Evolutionary conservation across 768 basidiomycete genomes (phyloP).

Genomic region (Russula sp.): DNA sequence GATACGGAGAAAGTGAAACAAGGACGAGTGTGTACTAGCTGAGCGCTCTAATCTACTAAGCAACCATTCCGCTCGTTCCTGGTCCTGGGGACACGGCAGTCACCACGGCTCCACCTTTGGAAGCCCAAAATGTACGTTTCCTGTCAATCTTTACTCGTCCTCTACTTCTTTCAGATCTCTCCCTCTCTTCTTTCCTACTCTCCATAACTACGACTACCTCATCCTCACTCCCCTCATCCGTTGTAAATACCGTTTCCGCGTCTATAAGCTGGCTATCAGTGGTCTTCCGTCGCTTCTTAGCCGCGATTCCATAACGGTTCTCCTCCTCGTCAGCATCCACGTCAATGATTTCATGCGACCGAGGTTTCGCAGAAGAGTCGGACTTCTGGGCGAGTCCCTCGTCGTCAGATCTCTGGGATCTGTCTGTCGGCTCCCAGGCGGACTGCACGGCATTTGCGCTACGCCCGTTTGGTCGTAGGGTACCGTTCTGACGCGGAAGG

Average conservation of each 20-base stretch:
- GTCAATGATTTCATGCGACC: constrained; percentile 18
- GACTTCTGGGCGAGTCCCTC: constrained; percentile 18
- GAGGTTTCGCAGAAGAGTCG: constrained; percentile 1
- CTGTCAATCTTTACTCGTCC: constrained; percentile 31
- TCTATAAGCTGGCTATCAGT: constrained; percentile 29
- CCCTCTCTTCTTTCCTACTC: constrained; percentile 8
- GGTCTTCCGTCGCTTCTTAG: constrained; percentile 42
- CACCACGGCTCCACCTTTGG: constrained; percentile 35
- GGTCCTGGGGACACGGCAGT: no score
- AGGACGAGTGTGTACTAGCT: no score
- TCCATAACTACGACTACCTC: constrained; percentile 21
- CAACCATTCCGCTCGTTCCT: no score
- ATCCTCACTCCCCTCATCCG: constrained; percentile 38
- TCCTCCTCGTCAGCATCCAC: constrained; percentile 44
- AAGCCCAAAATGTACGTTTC: constrained; percentile 53
- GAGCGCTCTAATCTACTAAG: no score
- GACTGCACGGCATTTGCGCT: constrained; percentile 30
- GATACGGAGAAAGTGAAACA: neutral
- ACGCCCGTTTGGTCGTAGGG: constrained; percentile 5
- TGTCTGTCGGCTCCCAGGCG: constrained; percentile 40
- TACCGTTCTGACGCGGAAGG: neutral
- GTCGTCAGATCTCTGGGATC: constrained; percentile 29
- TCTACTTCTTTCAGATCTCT: constrained; percentile 21
- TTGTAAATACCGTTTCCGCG: constrained; percentile 46
- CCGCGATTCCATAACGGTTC: constrained; percentile 38